phyloP scores from a whole-genome alignment of 352 stramenopile genomes.

The Phytophthora hybrid region DNA sequence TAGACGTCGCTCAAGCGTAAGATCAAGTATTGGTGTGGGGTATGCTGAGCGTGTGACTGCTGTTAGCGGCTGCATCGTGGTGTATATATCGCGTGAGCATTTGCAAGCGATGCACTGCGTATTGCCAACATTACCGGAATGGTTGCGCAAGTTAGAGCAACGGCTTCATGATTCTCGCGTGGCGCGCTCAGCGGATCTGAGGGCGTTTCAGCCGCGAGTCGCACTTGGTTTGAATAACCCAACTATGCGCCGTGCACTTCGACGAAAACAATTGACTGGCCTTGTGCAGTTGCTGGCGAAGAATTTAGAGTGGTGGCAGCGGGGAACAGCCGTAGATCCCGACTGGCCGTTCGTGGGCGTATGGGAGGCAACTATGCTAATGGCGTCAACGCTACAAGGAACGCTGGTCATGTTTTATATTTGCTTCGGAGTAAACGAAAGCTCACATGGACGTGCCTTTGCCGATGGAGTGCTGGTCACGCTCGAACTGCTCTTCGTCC shows the following conservation, averaged over 20 bases:
- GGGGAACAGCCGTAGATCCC: conserved; percentile 52
- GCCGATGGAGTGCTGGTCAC: conserved; percentile 45
- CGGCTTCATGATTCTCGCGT: conserved; percentile 43
- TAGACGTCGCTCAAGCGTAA: conserved; percentile 22
- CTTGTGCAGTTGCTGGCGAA: conserved; percentile 31
- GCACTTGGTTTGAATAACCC: conserved; percentile 34
- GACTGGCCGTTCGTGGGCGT: conserved; percentile 53
- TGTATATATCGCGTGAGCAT: conserved; percentile 58
- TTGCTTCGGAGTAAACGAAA: conserved; percentile 48
- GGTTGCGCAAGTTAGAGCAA: conserved; percentile 42
- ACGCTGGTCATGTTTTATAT: conserved; percentile 57
- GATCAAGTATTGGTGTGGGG: conserved; percentile 15
- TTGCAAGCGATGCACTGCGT: conserved; percentile 47
- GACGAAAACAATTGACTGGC: conserved; percentile 29
- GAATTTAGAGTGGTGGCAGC: conserved; percentile 46
- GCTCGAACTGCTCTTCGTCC: conserved; percentile 54
- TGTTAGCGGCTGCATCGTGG: conserved; percentile 63
- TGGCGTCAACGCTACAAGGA: conserved; percentile 50
- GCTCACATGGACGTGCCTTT: conserved; percentile 23
- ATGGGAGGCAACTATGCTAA: conserved; percentile 62
- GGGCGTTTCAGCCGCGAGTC: conserved; percentile 29
- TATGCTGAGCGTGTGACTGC: conserved; percentile 55
- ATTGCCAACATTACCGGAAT: conserved; percentile 40
- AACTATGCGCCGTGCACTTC: conserved; percentile 29
- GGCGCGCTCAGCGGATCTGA: conserved; percentile 39